Conservation (phyloP, 805 yeast species). For the Deakozyma indianensis region DNA sequence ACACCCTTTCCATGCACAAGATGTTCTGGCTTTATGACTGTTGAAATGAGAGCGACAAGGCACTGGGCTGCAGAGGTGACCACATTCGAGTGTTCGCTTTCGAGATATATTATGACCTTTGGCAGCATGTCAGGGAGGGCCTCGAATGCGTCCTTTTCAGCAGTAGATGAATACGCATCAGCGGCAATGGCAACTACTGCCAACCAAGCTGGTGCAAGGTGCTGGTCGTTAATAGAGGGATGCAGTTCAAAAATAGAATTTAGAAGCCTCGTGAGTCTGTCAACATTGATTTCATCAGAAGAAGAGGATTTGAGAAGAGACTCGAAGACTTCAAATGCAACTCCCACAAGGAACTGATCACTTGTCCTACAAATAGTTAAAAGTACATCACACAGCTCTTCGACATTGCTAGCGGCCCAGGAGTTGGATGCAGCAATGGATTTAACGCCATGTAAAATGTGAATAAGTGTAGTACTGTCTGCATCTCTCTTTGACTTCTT, state of each 20-base stretch:
- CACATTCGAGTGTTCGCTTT: conserved; percentile 50
- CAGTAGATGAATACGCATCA: conserved; percentile 37
- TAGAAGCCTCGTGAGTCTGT: conserved; percentile 48
- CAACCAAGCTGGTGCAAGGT: conserved; percentile 87
- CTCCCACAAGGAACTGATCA: conserved; percentile 71
- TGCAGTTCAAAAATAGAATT: conserved; percentile 62
- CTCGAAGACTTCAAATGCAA: conserved; percentile 75
- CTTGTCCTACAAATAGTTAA: conserved; percentile 65
- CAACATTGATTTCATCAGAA: conserved; percentile 33
- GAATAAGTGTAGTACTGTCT: conserved; percentile 47
- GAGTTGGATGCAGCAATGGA: conserved; percentile 56
- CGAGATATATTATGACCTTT: conserved; percentile 47
- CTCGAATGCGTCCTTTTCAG: conserved; percentile 36
- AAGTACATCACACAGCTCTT: conserved; percentile 59
- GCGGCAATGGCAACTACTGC: conserved; percentile 84
- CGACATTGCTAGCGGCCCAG: conserved; percentile 69
- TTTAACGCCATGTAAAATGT: conserved; percentile 60
- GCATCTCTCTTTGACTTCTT: conserved; percentile 21
- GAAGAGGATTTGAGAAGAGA: conserved; percentile 46
- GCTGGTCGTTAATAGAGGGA: conserved; percentile 71
- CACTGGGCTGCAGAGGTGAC: conserved; percentile 75
- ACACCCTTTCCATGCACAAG: conserved; percentile 37
- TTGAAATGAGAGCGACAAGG: conserved; percentile 59
- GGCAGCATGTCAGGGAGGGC: conserved; percentile 44
- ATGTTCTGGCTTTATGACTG: conserved; percentile 46